Evolutionary conservation across 2,329 filamentous ascomycete species (phyloP).

Genomic region (Talaromyces islandicus): DNA sequence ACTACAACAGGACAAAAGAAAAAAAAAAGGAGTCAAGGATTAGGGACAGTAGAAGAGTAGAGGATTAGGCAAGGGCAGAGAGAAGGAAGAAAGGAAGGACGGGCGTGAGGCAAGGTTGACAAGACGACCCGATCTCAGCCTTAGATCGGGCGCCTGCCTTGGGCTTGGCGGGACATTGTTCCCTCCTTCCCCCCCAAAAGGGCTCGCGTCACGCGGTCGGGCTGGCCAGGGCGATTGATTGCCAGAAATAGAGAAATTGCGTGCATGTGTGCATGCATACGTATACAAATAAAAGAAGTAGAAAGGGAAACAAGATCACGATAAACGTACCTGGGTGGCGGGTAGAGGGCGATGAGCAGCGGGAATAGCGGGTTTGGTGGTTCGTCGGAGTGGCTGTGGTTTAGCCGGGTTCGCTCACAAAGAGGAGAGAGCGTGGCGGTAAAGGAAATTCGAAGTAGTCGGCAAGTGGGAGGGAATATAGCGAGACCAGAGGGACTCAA

Average conservation of each 20-base stretch:
- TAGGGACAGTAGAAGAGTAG: background rate
- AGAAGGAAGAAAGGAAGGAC: conserved; percentile 2
- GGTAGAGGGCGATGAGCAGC: background rate
- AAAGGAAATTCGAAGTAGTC: background rate
- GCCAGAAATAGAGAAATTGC: background rate
- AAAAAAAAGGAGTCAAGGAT: background rate
- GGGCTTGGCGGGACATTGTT: background rate
- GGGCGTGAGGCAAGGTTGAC: conserved; percentile 2
- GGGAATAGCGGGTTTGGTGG: background rate
- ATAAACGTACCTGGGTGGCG: background rate
- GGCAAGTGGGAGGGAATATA: background rate
- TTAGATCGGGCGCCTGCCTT: conserved; percentile 5
- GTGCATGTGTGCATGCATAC: background rate
- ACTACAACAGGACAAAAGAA: background rate
- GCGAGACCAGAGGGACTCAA: conserved; percentile 1
- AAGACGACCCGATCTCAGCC: background rate
- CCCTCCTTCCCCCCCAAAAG: background rate
- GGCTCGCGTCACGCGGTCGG: conserved; percentile 11
- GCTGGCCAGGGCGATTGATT: background rate
- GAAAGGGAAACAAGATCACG: background rate
- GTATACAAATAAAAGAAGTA: background rate
- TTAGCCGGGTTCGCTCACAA: background rate
- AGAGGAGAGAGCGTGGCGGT: background rate
- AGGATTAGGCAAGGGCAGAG: background rate
- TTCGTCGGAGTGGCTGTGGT: conserved; percentile 2